Percentiles rank a stretch among this genome's conserved stretches.
Evolutionary conservation across 2,329 filamentous ascomycete species (phyloP).

Genomic region (Epichloe aotearoae): DNA sequence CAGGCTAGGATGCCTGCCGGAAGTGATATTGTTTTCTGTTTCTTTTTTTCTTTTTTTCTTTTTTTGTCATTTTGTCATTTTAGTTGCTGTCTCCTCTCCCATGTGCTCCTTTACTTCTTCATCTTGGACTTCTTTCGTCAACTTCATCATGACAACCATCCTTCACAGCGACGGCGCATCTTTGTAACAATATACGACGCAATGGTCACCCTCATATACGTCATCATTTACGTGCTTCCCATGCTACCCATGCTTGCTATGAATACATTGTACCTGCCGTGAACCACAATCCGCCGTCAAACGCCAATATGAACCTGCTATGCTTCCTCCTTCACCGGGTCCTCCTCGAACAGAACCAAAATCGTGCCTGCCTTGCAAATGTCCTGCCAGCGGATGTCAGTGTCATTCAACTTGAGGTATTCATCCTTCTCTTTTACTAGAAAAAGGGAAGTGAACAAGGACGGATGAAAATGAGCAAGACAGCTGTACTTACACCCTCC

Average conservation of each 20-base stretch:
- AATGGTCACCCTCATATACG: background rate
- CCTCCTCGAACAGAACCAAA: slow-evolving; percentile 58
- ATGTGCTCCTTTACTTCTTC: background rate
- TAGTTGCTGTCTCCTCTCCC: background rate
- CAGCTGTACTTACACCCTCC: slow-evolving; percentile 48
- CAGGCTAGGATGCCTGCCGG: background rate
- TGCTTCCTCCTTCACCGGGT: slow-evolving; percentile 16
- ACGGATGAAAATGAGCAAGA: background rate
- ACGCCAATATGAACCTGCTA: slow-evolving; percentile 8
- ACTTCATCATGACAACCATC: background rate
- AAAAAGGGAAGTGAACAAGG: background rate
- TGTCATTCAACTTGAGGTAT: background rate
- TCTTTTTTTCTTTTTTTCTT: too few relatives aligned
- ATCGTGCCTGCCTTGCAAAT: slow-evolving; percentile 68
- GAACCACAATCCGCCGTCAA: slow-evolving; percentile 5
- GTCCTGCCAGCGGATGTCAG: slow-evolving; percentile 33
- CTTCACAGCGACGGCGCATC: background rate
- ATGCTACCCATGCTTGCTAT: too few relatives aligned
- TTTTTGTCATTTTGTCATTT: background rate
- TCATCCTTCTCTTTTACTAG: background rate
- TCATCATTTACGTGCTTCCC: background rate
- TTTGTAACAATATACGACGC: background rate
- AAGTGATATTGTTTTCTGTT: too few relatives aligned
- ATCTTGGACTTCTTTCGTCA: background rate
- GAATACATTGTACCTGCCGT: background rate